Base-by-base conservation (phyloP, 1,139 yeast species). In the Yamadazyma sp. region DNA sequence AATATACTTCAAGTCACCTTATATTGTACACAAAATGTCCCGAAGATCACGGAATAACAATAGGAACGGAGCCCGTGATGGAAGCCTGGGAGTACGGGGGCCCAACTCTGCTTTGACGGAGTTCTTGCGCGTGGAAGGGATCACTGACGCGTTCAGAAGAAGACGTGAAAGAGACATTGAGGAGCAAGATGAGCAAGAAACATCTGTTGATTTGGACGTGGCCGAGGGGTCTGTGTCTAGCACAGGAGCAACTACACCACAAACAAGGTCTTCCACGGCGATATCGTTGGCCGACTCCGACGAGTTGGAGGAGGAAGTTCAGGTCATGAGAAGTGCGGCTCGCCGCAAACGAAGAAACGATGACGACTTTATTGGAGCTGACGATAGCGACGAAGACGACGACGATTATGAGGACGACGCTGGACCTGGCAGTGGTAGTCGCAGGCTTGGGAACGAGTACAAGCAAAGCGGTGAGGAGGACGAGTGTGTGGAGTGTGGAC, bases 51-150 rank as follows among this genome's bases (percentile, higher is more conserved):
- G 41, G 20, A 34, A 28, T 4, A 26, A 26, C 29, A 20, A 8
- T 8, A 20, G 22, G 8, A 8, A 5, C 5, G 22, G 8, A 5
- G 5, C 22, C 22, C 5, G 8, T 8, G 22, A 8, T 10, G 26
- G 14, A 17, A 37, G 42, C 11, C 43, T 52, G 3, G 77, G 77
- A 14, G 85, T 85, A 30, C 69, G 81, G 44, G 92, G 92, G 0
- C 92, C 94, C 6, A 83, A 83, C 63, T 80, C 87, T 48, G 94
- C 94, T 0, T 66, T 85, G 48, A 84, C 92, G 0, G 88, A 82
- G 56, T 85, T 85, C 54, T 68, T 85, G 43, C 67, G 84, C 37
- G 62, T 85, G 41, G 96, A 89, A 59, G 97, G 97, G 31, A 91
- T 91, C 61, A 86, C 97, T 0, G 88, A 80, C 46, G 82, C 81